phyloP scores from a whole-genome alignment of 495 filamentous ascomycete species.

The Xylaria venustula region DNA sequence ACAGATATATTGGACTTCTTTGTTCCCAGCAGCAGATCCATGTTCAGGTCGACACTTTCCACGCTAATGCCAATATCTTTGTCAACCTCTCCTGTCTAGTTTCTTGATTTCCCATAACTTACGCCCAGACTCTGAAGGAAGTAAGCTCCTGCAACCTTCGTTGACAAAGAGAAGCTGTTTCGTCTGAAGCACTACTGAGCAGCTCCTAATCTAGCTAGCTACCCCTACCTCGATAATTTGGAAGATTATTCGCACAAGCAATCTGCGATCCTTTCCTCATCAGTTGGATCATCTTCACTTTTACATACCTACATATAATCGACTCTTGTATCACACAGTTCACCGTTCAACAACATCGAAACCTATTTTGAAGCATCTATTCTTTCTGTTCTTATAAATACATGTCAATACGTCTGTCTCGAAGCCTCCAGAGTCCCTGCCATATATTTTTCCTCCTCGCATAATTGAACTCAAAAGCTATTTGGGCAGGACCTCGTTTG shows the following conservation, averaged over 20 bases:
- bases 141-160: conserved; percentile 25
- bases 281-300: neutral
- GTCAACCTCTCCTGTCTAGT: conserved; percentile 14
- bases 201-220: conserved; percentile 27
- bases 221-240: conserved; percentile 22
- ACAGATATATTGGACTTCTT: conserved; percentile 28
- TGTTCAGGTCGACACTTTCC: conserved; percentile 19
- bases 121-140: conserved; percentile 22
- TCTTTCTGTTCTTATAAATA: neutral
- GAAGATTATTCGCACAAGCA: conserved; percentile 19
- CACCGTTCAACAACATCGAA: neutral
- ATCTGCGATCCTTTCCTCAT: neutral
- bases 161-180: conserved; percentile 31
- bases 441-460: neutral
- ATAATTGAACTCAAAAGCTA: no score
- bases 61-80: conserved; percentile 16
- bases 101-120: conserved; percentile 21
- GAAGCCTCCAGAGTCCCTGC: neutral
- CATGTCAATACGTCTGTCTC: neutral
- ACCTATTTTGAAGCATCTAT: neutral
- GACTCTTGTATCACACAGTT: neutral
- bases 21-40: conserved; percentile 22
- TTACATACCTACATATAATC: neutral
- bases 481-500: no score
- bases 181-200: conserved; percentile 15